These are phyloP conservation scores for Melastoma candidum DNA, from an alignment of 441 rosid species.

Conservation along the genomic window DNA sequence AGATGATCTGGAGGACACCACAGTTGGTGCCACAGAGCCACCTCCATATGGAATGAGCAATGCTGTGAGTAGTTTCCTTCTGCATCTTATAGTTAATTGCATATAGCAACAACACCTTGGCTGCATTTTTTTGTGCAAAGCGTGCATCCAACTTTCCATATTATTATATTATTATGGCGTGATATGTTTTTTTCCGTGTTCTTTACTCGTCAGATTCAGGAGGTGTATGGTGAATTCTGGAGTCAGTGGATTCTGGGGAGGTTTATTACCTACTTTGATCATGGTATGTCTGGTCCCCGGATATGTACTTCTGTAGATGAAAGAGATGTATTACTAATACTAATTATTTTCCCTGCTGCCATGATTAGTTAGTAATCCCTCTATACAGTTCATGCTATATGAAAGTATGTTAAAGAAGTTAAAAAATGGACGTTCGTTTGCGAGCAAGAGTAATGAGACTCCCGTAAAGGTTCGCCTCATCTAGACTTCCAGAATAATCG, in stretches of 20 bases:
- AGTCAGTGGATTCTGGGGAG: constrained; percentile 85
- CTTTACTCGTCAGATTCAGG: constrained; percentile 51
- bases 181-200: constrained; percentile 1
- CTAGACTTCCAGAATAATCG: constrained; percentile 4
- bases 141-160: too few relatives aligned
- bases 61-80: constrained; percentile 37
- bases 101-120: not conserved
- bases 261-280: constrained; percentile 83
- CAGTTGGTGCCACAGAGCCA: constrained; percentile 36
- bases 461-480: constrained; percentile 61
- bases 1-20: constrained; percentile 32
- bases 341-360: constrained; percentile 23
- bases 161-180: not conserved
- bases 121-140: too few relatives aligned
- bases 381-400: constrained; percentile 90
- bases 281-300: constrained; percentile 45
- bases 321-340: constrained; percentile 7
- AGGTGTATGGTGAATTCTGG: constrained; percentile 82
- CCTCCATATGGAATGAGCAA: constrained; percentile 60
- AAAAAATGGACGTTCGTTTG: constrained; percentile 46
- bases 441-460: constrained; percentile 43
- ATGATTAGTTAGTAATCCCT: constrained; percentile 78
- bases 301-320: constrained; percentile 19
- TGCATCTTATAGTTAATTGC: not conserved
- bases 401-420: constrained; percentile 83